These are phyloP conservation scores for Taphrina populina DNA, from an alignment of 1,139 yeast genomes.

Conservation along the genomic window DNA sequence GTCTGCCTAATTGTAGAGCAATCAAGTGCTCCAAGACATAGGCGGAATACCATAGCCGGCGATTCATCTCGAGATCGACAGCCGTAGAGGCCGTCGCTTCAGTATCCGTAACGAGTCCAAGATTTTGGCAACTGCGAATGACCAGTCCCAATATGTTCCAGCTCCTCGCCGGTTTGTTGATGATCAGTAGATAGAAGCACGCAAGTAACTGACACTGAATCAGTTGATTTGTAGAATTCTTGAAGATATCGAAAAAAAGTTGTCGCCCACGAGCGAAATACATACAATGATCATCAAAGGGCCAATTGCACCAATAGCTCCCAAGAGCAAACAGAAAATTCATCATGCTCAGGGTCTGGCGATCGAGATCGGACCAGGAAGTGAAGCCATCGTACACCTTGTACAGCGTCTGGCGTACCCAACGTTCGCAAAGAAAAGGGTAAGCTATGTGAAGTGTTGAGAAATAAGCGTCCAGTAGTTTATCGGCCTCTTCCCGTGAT, in stretches of 20 bases:
- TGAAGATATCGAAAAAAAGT: conserved; percentile 37
- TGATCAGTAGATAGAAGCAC: conserved; percentile 37
- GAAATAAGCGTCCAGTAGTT: conserved; percentile 29
- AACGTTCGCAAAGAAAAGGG: conserved; percentile 30
- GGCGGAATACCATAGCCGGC: conserved; percentile 37
- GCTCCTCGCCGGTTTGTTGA: conserved; percentile 35
- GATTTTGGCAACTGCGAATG: conserved; percentile 37
- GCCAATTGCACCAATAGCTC: conserved; percentile 32
- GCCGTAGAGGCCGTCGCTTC: conserved; percentile 35
- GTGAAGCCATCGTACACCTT: conserved; percentile 23
- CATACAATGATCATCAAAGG: conserved; percentile 37
- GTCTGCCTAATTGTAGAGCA: conserved; percentile 37
- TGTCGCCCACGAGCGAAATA: conserved; percentile 37
- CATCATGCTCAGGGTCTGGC: conserved; percentile 36
- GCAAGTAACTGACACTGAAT: conserved; percentile 37
- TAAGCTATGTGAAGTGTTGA: conserved; percentile 31
- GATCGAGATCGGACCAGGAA: conserved; percentile 32
- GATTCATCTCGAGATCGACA: conserved; percentile 36
- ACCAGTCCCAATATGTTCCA: conserved; percentile 37
- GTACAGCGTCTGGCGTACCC: conserved; percentile 24
- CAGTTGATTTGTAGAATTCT: conserved; percentile 37
- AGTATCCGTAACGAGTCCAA: conserved; percentile 36
- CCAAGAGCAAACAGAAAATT: conserved; percentile 37
- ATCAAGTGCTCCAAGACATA: conserved; percentile 38
- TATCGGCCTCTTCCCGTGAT: conserved; percentile 22